Conservation (phyloP, 768 basidiomycete species). For the Arthromyces matolae region DNA sequence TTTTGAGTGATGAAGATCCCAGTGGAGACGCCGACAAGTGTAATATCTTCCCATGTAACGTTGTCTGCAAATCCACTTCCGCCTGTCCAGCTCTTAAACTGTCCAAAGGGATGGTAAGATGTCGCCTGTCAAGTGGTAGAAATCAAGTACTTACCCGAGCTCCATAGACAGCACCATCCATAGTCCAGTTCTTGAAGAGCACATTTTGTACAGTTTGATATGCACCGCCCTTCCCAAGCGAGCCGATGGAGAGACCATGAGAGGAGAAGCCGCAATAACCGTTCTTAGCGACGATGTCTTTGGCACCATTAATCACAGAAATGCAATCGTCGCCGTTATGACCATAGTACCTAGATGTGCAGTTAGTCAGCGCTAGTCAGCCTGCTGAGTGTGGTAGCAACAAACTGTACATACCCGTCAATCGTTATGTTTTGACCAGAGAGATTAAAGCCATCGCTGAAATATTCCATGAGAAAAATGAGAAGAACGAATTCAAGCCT, state of each 20-base stretch:
- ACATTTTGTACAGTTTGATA: conserved; percentile 40
- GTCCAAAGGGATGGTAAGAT: neutral
- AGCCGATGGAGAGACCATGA: conserved; percentile 47
- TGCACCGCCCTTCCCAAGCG: conserved; percentile 38
- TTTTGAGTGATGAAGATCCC: conserved; percentile 32
- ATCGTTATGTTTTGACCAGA: conserved; percentile 38
- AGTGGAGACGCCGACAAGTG: conserved; percentile 2
- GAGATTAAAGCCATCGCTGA: conserved; percentile 33
- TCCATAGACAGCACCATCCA: conserved; percentile 47
- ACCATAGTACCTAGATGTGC: conserved; percentile 31
- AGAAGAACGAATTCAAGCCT: too few species aligned
- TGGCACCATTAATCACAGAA: conserved; percentile 42
- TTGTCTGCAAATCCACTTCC: conserved; percentile 45
- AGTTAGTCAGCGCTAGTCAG: too few species aligned
- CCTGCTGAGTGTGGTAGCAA: neutral
- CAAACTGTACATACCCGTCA: conserved; percentile 28
- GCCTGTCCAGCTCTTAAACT: conserved; percentile 49
- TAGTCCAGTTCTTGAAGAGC: conserved; percentile 45
- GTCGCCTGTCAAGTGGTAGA: neutral
- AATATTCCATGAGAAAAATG: too few species aligned
- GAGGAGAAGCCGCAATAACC: conserved; percentile 44
- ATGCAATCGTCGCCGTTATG: conserved; percentile 49
- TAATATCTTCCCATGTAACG: conserved; percentile 45
- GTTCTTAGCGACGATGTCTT: conserved; percentile 41
- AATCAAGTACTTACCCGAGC: conserved; percentile 29